A percentile compares a stretch with the other conserved stretches of the same genome.
Conservation (phyloP, 768 basidiomycete genomes). For the Tricholoma furcatifolium region DNA sequence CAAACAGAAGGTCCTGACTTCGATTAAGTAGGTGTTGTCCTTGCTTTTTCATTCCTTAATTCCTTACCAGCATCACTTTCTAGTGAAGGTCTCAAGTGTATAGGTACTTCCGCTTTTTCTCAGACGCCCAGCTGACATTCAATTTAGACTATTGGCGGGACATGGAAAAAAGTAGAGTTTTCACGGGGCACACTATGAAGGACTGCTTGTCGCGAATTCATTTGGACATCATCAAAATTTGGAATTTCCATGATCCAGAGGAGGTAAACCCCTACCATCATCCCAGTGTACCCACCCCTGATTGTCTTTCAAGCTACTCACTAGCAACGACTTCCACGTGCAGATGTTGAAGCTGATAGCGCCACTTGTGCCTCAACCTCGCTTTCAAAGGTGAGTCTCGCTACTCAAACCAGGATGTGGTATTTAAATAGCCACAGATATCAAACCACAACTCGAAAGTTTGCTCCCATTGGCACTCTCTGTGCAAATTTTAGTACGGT, state of each 20-base stretch:
- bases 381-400: not conserved
- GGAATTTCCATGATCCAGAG: conserved; percentile 25
- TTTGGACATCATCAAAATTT: conserved; percentile 20
- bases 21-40: not conserved
- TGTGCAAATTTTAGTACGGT: conserved; percentile 3
- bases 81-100: not conserved
- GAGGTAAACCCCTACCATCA: conserved; percentile 2
- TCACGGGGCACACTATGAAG: too few species aligned
- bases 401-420: not conserved
- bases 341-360: too few species aligned
- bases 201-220: too few species aligned
- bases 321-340: not conserved
- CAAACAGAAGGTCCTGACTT: conserved; percentile 1
- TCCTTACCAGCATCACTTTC: not conserved
- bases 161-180: conserved; percentile 1
- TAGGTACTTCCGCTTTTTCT: not conserved
- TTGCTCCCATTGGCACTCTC: not conserved
- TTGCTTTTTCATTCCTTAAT: not conserved
- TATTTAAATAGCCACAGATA: not conserved
- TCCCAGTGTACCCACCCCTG: not conserved
- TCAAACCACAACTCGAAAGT: not conserved
- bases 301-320: not conserved
- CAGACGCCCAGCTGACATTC: not conserved
- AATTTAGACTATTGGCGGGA: conserved; percentile 9
- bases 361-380: conserved; percentile 1